These are phyloP conservation scores for Aspergillus haitiensis DNA, from an alignment of 495 filamentous ascomycete species.

Conservation along the genomic window DNA sequence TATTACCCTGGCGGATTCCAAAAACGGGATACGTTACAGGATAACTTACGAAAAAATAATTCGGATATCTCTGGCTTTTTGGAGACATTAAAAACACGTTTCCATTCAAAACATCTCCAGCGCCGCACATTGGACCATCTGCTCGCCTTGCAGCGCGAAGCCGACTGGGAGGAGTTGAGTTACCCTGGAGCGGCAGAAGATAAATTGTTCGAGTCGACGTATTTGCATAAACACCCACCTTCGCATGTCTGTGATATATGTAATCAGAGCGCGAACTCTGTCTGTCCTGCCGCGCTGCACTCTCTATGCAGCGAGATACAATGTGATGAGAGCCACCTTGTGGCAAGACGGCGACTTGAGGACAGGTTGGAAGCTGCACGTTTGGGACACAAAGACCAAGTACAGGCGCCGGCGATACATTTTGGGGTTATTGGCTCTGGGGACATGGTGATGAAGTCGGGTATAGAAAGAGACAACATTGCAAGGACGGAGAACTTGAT, in stretches of 20 bases:
- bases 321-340: neutral
- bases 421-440: constrained; percentile 24
- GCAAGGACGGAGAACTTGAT: constrained; percentile 26
- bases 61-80: neutral
- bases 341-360: neutral
- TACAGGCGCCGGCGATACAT: constrained; percentile 14
- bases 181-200: neutral
- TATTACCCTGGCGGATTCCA: constrained; percentile 12
- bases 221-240: neutral
- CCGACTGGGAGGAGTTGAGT: neutral
- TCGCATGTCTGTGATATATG: neutral
- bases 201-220: neutral
- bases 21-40: neutral
- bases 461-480: constrained; percentile 18
- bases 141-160: neutral
- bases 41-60: neutral
- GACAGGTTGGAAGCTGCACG: neutral
- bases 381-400: neutral
- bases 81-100: neutral
- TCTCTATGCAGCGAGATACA: neutral
- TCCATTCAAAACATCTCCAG: neutral
- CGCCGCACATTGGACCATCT: neutral
- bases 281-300: neutral
- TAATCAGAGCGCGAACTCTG: neutral
- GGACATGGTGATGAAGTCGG: constrained; percentile 24